A percentile compares a stretch with the other conserved stretches of the same genome.
These are phyloP conservation scores for Talaromyces proteolyticus DNA, from an alignment of 495 filamentous ascomycete genomes.

Conservation along the genomic window DNA sequence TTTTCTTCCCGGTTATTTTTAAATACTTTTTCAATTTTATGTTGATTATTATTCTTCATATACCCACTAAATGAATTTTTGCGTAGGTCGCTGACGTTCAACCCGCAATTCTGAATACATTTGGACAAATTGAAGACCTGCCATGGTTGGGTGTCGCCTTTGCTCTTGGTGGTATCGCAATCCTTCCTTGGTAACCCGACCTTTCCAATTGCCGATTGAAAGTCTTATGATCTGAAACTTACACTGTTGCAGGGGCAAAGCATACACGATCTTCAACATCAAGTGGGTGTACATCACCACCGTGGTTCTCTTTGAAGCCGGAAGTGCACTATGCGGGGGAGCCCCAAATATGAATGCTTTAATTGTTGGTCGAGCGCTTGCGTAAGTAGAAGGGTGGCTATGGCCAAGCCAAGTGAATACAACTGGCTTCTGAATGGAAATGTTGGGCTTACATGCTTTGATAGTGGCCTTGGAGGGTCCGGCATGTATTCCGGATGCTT, in stretches of 20 bases:
- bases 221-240: conserved; percentile 11
- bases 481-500: conserved; percentile 32
- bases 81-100: conserved; percentile 49
- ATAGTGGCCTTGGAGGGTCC: conserved; percentile 21
- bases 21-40: no score
- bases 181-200: conserved; percentile 26
- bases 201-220: neutral
- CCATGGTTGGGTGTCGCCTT: conserved; percentile 54
- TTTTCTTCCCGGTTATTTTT: no score
- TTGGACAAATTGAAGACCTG: conserved; percentile 46
- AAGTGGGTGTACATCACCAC: conserved; percentile 47
- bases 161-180: conserved; percentile 39
- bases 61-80: neutral
- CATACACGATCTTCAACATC: conserved; percentile 45
- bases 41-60: neutral
- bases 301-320: conserved; percentile 47
- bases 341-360: conserved; percentile 46
- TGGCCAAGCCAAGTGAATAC: conserved; percentile 32
- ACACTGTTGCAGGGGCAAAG: conserved; percentile 35
- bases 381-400: neutral
- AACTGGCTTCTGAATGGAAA: conserved; percentile 39
- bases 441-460: conserved; percentile 20
- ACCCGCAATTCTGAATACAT: conserved; percentile 40
- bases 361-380: conserved; percentile 46
- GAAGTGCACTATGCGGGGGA: conserved; percentile 48